Conservation (phyloP, 768 basidiomycete species). For the Amanita muscaria region DNA sequence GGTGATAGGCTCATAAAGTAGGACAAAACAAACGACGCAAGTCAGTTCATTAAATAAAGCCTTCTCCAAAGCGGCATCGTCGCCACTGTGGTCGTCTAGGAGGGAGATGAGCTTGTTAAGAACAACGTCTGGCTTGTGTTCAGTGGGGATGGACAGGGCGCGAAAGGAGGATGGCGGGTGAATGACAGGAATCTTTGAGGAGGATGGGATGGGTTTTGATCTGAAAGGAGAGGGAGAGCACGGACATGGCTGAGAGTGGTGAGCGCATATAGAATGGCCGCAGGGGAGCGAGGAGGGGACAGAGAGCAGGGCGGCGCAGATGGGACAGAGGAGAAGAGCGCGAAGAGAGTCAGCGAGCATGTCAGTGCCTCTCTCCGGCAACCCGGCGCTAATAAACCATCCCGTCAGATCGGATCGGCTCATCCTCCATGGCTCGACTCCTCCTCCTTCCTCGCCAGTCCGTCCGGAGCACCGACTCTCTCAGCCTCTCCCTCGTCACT, state of each 20-base stretch:
- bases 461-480: conserved; percentile 10
- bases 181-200: conserved; percentile 4
- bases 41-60: conserved; percentile 61
- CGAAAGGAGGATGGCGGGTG: neutral
- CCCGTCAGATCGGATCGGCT: neutral
- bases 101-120: conserved; percentile 47
- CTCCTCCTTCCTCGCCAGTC: conserved; percentile 8
- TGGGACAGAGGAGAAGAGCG: conserved; percentile 42
- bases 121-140: conserved; percentile 40
- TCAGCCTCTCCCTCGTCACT: neutral
- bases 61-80: conserved; percentile 46
- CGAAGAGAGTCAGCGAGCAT: conserved; percentile 15
- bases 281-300: conserved; percentile 67
- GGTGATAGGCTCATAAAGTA: conserved; percentile 82
- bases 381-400: conserved; percentile 4
- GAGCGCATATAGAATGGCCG: conserved; percentile 73
- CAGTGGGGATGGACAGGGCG: conserved; percentile 7
- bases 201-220: conserved; percentile 21
- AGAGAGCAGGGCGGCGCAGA: conserved; percentile 49
- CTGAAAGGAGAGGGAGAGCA: conserved; percentile 27
- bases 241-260: conserved; percentile 29
- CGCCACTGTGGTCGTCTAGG: conserved; percentile 16
- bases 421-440: conserved; percentile 4
- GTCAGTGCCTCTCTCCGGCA: conserved; percentile 8
- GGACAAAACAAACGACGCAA: conserved; percentile 86